Evolutionary conservation across 257 asterid species (phyloP).

Genomic region (Primulina huaijiensis): DNA sequence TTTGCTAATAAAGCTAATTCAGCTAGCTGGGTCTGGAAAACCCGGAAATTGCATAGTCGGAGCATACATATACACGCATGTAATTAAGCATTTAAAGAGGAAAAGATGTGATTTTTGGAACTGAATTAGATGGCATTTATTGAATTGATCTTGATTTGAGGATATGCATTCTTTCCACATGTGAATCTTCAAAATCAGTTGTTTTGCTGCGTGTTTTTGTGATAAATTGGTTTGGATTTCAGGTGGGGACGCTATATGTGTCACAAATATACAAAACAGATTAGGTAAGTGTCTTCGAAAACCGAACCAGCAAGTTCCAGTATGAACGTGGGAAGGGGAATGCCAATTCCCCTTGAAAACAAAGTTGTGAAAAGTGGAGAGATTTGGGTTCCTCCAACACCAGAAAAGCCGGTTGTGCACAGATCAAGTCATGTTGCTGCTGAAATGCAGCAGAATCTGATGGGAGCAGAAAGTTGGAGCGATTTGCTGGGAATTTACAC

Average conservation of each 20-base stretch:
- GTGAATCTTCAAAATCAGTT: constrained; percentile 18
- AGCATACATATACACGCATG: not conserved
- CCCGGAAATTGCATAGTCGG: constrained; percentile 21
- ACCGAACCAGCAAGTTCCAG: constrained; percentile 6
- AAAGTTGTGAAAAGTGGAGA: constrained; percentile 36
- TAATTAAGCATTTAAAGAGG: constrained; percentile 5
- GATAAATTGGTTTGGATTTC: constrained; percentile 22
- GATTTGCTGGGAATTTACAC: constrained; percentile 38
- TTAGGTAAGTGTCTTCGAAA: constrained; percentile 3
- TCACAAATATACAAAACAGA: constrained; percentile 16
- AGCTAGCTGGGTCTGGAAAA: constrained; percentile 26
- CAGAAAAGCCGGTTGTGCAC: constrained; percentile 39
- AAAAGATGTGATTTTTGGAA: constrained; percentile 24
- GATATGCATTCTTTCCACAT: constrained; percentile 28
- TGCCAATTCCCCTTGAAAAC: constrained; percentile 38
- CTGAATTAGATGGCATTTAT: constrained; percentile 33
- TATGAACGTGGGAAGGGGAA: constrained; percentile 62
- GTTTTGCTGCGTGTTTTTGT: constrained; percentile 16
- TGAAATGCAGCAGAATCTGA: constrained; percentile 26
- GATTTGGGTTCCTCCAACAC: constrained; percentile 48
- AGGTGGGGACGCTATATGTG: constrained; percentile 22
- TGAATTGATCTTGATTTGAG: constrained; percentile 34
- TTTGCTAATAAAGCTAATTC: constrained; percentile 11
- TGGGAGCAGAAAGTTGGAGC: constrained; percentile 34
- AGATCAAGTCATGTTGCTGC: constrained; percentile 21